Conservation (phyloP, 805 yeast species). For the Sungouiozyma ichnusensis region DNA sequence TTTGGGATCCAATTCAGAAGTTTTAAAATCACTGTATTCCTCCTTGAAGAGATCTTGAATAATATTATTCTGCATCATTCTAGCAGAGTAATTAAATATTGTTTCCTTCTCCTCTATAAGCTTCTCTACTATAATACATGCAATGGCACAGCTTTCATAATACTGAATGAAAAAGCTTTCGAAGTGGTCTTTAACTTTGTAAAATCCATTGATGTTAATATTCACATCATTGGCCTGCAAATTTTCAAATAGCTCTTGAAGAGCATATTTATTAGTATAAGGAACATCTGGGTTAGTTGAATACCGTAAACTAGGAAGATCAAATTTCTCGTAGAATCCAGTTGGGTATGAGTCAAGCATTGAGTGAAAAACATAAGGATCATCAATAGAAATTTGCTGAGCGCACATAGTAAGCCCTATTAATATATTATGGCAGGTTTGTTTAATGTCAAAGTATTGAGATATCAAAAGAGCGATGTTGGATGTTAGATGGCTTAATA, state of each 20-base stretch:
- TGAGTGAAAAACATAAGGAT: slow-evolving; percentile 63
- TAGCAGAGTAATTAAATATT: slow-evolving; percentile 58
- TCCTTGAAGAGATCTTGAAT: slow-evolving; percentile 46
- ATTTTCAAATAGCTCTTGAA: slow-evolving; percentile 35
- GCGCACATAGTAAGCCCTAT: slow-evolving; percentile 52
- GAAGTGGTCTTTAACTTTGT: slow-evolving; percentile 23
- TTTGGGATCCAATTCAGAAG: slow-evolving; percentile 16
- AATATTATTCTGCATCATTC: slow-evolving; percentile 67
- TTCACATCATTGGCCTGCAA: slow-evolving; percentile 37
- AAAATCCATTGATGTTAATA: slow-evolving; percentile 26
- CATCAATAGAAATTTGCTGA: slow-evolving; percentile 58
- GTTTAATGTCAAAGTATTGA: slow-evolving; percentile 67
- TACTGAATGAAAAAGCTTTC: slow-evolving; percentile 26
- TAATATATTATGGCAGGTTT: slow-evolving; percentile 52
- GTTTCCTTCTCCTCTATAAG: slow-evolving; percentile 62
- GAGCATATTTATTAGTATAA: slow-evolving; percentile 1
- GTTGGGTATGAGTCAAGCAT: slow-evolving; percentile 41
- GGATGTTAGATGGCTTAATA: slow-evolving; percentile 22
- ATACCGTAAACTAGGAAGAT: slow-evolving; percentile 2
- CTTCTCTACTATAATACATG: slow-evolving; percentile 38
- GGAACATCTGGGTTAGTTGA: not conserved
- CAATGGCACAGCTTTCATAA: slow-evolving; percentile 26
- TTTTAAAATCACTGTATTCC: slow-evolving; percentile 30
- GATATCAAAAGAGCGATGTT: slow-evolving; percentile 29
- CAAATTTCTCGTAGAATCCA: slow-evolving; percentile 20